Percentiles rank a stretch among this genome's conserved stretches.
phyloP scores from a whole-genome alignment of 139 green algal species.

The Chlamydomonas sphaeroides region DNA sequence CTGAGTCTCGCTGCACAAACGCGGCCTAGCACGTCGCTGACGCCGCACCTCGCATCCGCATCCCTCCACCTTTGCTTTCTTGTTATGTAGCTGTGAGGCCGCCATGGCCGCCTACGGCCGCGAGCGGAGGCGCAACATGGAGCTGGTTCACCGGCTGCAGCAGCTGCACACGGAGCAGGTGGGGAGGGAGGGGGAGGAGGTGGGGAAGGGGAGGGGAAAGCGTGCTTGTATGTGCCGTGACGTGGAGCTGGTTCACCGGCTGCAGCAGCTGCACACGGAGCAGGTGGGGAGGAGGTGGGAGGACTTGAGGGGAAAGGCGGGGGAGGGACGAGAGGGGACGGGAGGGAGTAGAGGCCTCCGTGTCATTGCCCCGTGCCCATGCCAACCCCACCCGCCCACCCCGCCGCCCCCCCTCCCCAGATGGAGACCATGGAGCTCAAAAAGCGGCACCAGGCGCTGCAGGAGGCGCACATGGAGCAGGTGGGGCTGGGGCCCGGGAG shows the following conservation, averaged over 20 bases:
- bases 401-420: slow-evolving; percentile 12
- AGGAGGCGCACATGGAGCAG: slow-evolving; percentile 71
- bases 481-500: not conserved
- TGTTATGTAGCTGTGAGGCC: slow-evolving; percentile 61
- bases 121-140: slow-evolving; percentile 83
- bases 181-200: too few species aligned
- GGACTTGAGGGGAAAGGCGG: too few species aligned
- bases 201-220: too few species aligned
- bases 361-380: too few species aligned
- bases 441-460: slow-evolving; percentile 62
- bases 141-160: slow-evolving; percentile 84
- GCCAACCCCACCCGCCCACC: too few species aligned
- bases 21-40: not conserved
- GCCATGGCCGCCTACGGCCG: slow-evolving; percentile 81
- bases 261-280: slow-evolving; percentile 71
- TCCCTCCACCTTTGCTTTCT: too few species aligned
- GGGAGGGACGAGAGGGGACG: too few species aligned
- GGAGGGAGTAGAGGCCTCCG: too few species aligned
- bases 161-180: slow-evolving; percentile 69
- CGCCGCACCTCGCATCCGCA: not conserved
- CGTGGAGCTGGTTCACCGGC: slow-evolving; percentile 85
- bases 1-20: not conserved
- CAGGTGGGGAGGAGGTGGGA: slow-evolving; percentile 36
- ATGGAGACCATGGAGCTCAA: slow-evolving; percentile 66
- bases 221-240: too few species aligned